A percentile compares a stretch with the other conserved stretches of the same genome.
Evolutionary conservation across 2,329 filamentous ascomycete species (phyloP).

Genomic region (Alternaria rosae): DNA sequence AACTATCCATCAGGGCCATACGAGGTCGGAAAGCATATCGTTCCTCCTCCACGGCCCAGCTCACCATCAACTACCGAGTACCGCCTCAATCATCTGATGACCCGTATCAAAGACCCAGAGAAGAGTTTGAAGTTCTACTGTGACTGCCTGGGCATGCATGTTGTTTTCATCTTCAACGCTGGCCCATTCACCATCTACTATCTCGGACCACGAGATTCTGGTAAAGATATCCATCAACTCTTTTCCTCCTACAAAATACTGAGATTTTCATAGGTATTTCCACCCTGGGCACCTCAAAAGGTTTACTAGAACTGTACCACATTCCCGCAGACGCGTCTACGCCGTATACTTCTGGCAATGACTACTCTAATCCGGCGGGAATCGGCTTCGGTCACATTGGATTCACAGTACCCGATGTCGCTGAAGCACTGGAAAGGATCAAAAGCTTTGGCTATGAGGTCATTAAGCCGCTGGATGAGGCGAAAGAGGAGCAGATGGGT

Average conservation of each 20-base stretch:
- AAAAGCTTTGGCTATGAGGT: slow-evolving; percentile 33
- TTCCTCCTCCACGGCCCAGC: slow-evolving; percentile 32
- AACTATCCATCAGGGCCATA: slow-evolving; percentile 34
- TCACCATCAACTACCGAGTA: slow-evolving; percentile 38
- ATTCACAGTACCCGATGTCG: slow-evolving; percentile 45
- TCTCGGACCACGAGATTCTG: slow-evolving; percentile 37
- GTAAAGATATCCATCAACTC: slow-evolving; percentile 3
- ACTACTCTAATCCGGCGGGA: slow-evolving; percentile 21
- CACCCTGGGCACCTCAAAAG: slow-evolving; percentile 32
- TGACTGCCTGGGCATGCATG: slow-evolving; percentile 44
- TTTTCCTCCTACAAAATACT: background rate
- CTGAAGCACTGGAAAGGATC: slow-evolving; percentile 29
- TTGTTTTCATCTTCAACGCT: slow-evolving; percentile 46
- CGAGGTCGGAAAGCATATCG: slow-evolving; percentile 29
- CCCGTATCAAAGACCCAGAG: slow-evolving; percentile 41
- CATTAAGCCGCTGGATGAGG: slow-evolving; percentile 39
- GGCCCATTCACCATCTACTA: slow-evolving; percentile 49
- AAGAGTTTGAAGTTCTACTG: slow-evolving; percentile 43
- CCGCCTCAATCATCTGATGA: slow-evolving; percentile 45
- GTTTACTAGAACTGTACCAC: slow-evolving; percentile 44
- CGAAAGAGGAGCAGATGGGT: slow-evolving; percentile 33
- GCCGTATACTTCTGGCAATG: slow-evolving; percentile 38
- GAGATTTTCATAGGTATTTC: slow-evolving; percentile 17
- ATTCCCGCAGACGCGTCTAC: slow-evolving; percentile 33
- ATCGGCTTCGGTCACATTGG: slow-evolving; percentile 48